Evolutionary conservation across 805 yeast genomes (phyloP).

Genomic region (Sugiyamaella lignohabitans): DNA sequence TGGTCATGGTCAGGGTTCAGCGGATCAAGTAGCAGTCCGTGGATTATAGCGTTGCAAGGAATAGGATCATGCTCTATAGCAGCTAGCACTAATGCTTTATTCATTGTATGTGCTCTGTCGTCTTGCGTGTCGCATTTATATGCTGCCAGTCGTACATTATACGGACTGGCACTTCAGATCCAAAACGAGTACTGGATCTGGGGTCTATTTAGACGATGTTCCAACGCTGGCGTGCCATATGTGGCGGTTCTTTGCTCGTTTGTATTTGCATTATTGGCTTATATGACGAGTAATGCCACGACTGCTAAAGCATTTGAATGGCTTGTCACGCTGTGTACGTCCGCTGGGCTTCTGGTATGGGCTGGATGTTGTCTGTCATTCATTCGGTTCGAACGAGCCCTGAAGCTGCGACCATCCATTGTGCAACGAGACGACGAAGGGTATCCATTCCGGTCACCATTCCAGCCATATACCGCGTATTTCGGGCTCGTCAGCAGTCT

Average conservation of each 20-base stretch:
- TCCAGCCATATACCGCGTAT: constrained; percentile 63
- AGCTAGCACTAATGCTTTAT: constrained; percentile 44
- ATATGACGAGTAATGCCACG: constrained; percentile 48
- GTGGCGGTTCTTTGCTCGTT: constrained; percentile 61
- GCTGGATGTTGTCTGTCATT: constrained; percentile 60
- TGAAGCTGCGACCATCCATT: constrained; percentile 48
- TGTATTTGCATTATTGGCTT: constrained; percentile 54
- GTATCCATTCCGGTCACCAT: constrained; percentile 63
- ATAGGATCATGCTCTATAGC: constrained; percentile 48
- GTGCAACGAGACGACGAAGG: constrained; percentile 54
- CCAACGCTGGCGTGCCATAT: constrained; percentile 64
- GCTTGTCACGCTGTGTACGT: constrained; percentile 59
- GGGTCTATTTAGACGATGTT: constrained; percentile 50
- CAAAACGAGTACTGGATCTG: constrained; percentile 47
- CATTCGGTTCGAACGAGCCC: constrained; percentile 57
- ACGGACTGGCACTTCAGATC: constrained; percentile 47
- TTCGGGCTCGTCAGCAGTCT: constrained; percentile 53
- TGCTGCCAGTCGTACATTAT: constrained; percentile 55
- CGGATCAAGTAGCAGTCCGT: constrained; percentile 28
- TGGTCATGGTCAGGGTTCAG: constrained; percentile 2
- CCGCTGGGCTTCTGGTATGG: constrained; percentile 78
- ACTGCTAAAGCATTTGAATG: constrained; percentile 62
- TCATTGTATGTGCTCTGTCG: constrained; percentile 50
- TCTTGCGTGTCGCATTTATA: constrained; percentile 53
- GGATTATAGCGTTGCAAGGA: constrained; percentile 49